Percentiles rank a stretch among this genome's conserved stretches.
phyloP scores from a whole-genome alignment of 1,284 basidiomycete genomes.

The Ustilago bromivora region DNA sequence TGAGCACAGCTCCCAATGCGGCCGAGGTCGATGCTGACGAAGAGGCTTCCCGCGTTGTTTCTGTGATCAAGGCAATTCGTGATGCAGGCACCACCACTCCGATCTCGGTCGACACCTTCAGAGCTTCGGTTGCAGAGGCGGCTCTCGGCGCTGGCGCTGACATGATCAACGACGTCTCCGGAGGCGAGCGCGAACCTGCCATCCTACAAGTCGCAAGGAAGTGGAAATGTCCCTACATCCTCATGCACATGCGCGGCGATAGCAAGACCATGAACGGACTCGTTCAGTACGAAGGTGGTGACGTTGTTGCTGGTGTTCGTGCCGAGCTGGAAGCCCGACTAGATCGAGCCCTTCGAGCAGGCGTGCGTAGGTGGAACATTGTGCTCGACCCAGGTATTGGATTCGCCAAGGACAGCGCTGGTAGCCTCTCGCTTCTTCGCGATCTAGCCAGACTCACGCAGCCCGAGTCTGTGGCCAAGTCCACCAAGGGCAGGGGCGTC shows the following conservation, averaged over 20 bases:
- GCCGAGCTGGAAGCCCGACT: conserved; percentile 81
- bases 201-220: conserved; percentile 79
- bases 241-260: conserved; percentile 94
- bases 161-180: conserved; percentile 94
- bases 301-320: conserved; percentile 79
- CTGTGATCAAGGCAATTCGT: conserved; percentile 71
- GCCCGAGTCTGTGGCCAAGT: conserved; percentile 30
- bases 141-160: conserved; percentile 87
- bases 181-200: conserved; percentile 74
- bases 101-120: conserved; percentile 93
- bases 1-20: conserved; percentile 74
- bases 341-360: conserved; percentile 78
- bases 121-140: conserved; percentile 81
- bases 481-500: conserved; percentile 34
- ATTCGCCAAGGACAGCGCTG: conserved; percentile 87
- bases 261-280: conserved; percentile 72
- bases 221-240: conserved; percentile 74
- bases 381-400: conserved; percentile 93
- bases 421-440: conserved; percentile 77
- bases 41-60: conserved; percentile 77
- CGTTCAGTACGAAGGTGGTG: conserved; percentile 76
- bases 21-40: conserved; percentile 73
- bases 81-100: conserved; percentile 71
- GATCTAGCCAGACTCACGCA: conserved; percentile 36
- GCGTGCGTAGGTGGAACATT: conserved; percentile 88